These are phyloP conservation scores for Aspergillus sclerotiicarbonarius DNA, from an alignment of 495 filamentous ascomycete genomes.

Conservation along the genomic window DNA sequence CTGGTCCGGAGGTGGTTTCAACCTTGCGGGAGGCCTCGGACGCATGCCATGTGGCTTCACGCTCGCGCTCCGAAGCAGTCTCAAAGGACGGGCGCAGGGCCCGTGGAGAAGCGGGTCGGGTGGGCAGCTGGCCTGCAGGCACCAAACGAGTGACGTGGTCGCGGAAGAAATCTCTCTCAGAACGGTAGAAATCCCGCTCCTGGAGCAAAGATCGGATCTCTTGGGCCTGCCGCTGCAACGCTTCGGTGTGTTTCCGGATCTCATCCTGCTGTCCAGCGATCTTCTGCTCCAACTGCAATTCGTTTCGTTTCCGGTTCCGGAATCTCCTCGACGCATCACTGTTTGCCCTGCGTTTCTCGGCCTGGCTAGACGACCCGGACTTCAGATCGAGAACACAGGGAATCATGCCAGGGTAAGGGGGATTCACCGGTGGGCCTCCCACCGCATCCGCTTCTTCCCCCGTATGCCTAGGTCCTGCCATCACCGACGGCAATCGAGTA, in stretches of 20 bases:
- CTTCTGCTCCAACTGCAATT: constrained; percentile 67
- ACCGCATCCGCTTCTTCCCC: constrained; percentile 35
- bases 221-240: constrained; percentile 55
- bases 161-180: constrained; percentile 66
- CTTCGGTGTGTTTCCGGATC: constrained; percentile 57
- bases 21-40: constrained; percentile 7
- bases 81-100: constrained; percentile 12
- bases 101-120: constrained; percentile 44
- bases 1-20: constrained; percentile 7
- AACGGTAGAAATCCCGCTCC: constrained; percentile 53
- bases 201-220: constrained; percentile 55
- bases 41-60: constrained; percentile 9
- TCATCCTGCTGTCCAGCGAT: constrained; percentile 53
- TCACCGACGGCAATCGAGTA: constrained; percentile 24
- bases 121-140: constrained; percentile 36
- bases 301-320: constrained; percentile 85
- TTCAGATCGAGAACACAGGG: constrained; percentile 67
- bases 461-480: constrained; percentile 28
- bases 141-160: constrained; percentile 57
- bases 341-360: constrained; percentile 91
- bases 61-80: constrained; percentile 4
- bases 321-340: constrained; percentile 91
- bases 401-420: constrained; percentile 50
- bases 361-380: constrained; percentile 77
- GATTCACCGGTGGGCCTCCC: constrained; percentile 35